Conservation (phyloP, 345 rosid genomes). For the Gossypium herbaceum region DNA sequence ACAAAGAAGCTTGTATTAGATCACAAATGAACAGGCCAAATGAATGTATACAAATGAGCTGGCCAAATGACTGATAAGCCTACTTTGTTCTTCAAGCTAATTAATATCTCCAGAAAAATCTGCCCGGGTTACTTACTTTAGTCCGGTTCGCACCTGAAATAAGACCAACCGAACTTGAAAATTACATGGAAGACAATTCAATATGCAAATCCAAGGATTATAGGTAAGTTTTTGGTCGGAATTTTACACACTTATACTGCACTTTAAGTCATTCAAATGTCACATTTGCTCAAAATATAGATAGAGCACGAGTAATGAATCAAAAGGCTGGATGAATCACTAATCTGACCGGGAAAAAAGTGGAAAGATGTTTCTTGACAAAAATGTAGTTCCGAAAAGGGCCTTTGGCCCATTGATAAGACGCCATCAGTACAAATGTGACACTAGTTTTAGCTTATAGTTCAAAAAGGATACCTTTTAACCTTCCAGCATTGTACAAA, state of each 20-base stretch:
- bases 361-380: neutral
- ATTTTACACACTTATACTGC: neutral
- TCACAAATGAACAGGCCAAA: neutral
- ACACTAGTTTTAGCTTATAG: neutral
- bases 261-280: neutral
- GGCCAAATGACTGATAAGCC: neutral
- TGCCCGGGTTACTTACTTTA: slow-evolving; percentile 18
- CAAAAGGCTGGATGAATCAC: neutral
- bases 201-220: neutral
- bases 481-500: slow-evolving; percentile 59
- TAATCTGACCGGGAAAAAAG: neutral
- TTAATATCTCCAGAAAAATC: slow-evolving; percentile 33
- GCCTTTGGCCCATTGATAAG: neutral
- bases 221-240: neutral
- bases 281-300: neutral
- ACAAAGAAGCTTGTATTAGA: neutral
- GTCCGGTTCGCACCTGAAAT: slow-evolving; percentile 30
- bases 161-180: neutral
- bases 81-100: neutral
- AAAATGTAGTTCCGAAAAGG: neutral
- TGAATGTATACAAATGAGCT: neutral
- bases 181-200: neutral
- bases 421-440: neutral
- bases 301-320: neutral
- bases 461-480: slow-evolving; percentile 41